Base-by-base conservation (phyloP, 2,329 filamentous ascomycete genomes). In the Dactylellina haptotyla region DNA sequence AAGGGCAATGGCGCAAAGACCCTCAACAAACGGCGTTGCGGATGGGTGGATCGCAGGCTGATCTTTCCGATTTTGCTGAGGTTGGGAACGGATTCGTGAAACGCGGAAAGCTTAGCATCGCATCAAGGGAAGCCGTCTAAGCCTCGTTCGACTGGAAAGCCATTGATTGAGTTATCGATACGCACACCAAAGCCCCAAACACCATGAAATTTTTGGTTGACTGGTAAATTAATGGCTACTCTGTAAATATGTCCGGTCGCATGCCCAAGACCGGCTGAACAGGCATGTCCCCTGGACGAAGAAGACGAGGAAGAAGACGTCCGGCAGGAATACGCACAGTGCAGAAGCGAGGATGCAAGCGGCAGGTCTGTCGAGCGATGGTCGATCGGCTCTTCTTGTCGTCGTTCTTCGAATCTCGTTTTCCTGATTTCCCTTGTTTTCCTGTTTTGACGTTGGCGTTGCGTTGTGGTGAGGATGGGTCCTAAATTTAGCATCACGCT, bases 31-130 rank as follows among this genome's bases (percentile, higher is more conserved):
- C 46, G 26, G 28, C 26, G 53, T 67, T 20, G 37, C 64, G 39
- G 48, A 43, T 69, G 37, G 46, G 48, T 46, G 46, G 56, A 61
- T 56, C 28, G 48, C 30, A 66, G 62, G 62, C 62, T 66, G 32
- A 50, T 58, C 41, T 59, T 53, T 53, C 53, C 34, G 28, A 32
- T 4, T 58, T 58, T 43, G 4, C 41, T 18, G 9, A 37, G n/a
- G 20, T 32, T 18, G 12, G 9, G 30, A 37, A 30, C 16, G 50
- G 28, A 50, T 54, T 70, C 39, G 66, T 72, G 66, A 72, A 72
- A 72, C 66, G 26, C 58, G 25, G 28, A 58, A 64, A 46, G 48
- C 57, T 70, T 56, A 39, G 16, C 37, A 41, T 41, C 37, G 39
- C 2, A 6, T 10, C 39, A 16, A 34, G 48, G 26, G 23, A 51